Evolutionary conservation across 2,329 filamentous ascomycete species (phyloP).

Genomic region (Allantophomopsis lycopodina): DNA sequence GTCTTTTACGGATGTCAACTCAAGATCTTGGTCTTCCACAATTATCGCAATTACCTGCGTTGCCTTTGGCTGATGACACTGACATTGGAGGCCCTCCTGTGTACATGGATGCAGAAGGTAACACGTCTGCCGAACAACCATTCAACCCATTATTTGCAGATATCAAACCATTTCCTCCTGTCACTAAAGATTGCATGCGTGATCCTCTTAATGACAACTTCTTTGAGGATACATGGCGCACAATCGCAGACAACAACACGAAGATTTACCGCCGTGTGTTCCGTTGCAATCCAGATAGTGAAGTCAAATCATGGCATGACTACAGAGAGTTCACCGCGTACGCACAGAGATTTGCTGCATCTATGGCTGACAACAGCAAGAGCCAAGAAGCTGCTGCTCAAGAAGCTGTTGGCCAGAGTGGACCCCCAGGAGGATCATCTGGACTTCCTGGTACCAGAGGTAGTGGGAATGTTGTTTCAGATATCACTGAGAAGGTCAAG

Average conservation of each 20-base stretch:
- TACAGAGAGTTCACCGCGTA: constrained; percentile 54
- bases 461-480: constrained; percentile 8
- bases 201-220: constrained; percentile 77
- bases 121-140: constrained; percentile 24
- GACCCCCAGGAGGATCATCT: constrained; percentile 13
- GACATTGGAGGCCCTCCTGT: constrained; percentile 69
- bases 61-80: constrained; percentile 62
- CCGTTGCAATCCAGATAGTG: constrained; percentile 90
- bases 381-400: constrained; percentile 16
- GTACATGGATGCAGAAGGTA: constrained; percentile 36
- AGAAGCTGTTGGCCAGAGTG: constrained; percentile 15
- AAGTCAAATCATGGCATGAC: constrained; percentile 85
- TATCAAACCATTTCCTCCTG: constrained; percentile 50
- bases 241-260: constrained; percentile 86
- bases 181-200: constrained; percentile 87
- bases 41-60: constrained; percentile 53
- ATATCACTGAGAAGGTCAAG: constrained; percentile 12
- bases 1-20: constrained; percentile 44
- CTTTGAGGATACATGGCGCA: constrained; percentile 77
- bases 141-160: constrained; percentile 47
- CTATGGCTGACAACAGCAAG: constrained; percentile 19
- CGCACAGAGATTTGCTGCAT: constrained; percentile 52
- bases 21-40: constrained; percentile 54
- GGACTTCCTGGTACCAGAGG: constrained; percentile 3
- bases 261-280: constrained; percentile 89